Conservation (phyloP, 768 basidiomycete species). For the Lentinula guzmanii region DNA sequence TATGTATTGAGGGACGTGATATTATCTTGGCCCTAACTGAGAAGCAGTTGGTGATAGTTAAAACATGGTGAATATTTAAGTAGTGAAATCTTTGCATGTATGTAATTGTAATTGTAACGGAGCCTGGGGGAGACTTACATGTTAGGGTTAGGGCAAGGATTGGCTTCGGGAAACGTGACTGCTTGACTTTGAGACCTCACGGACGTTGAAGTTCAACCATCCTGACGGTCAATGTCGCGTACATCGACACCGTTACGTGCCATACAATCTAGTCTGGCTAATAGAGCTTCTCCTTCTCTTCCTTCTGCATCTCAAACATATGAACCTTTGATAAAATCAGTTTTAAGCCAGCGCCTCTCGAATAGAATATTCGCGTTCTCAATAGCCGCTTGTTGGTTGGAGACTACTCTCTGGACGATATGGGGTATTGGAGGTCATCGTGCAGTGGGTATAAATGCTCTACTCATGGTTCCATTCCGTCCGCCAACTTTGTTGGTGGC, state of each 20-base stretch:
- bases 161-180: neutral
- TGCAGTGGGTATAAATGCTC: slow-evolving; percentile 20
- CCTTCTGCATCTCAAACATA: slow-evolving; percentile 54
- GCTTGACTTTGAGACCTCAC: neutral
- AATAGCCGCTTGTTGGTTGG: slow-evolving; percentile 38
- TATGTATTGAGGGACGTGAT: slow-evolving; percentile 27
- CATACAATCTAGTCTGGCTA: slow-evolving; percentile 35
- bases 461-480: slow-evolving; percentile 31
- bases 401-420: slow-evolving; percentile 31
- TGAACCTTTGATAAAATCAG: slow-evolving; percentile 59
- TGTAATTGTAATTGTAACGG: neutral
- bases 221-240: neutral
- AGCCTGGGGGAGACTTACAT: neutral
- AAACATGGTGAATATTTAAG: slow-evolving; percentile 7
- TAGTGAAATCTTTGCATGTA: neutral
- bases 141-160: neutral
- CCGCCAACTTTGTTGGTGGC: slow-evolving; percentile 39
- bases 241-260: slow-evolving; percentile 39
- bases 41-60: slow-evolving; percentile 62
- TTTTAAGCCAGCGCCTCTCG: slow-evolving; percentile 56
- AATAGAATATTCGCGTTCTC: slow-evolving; percentile 49
- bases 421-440: slow-evolving; percentile 37
- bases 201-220: neutral
- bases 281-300: slow-evolving; percentile 48
- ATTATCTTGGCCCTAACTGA: slow-evolving; percentile 74